Evolutionary conservation across 495 filamentous ascomycete species (phyloP), one percentile per base, ranked within the genome.

Genomic region (Penicillium cinerascens): DNA sequence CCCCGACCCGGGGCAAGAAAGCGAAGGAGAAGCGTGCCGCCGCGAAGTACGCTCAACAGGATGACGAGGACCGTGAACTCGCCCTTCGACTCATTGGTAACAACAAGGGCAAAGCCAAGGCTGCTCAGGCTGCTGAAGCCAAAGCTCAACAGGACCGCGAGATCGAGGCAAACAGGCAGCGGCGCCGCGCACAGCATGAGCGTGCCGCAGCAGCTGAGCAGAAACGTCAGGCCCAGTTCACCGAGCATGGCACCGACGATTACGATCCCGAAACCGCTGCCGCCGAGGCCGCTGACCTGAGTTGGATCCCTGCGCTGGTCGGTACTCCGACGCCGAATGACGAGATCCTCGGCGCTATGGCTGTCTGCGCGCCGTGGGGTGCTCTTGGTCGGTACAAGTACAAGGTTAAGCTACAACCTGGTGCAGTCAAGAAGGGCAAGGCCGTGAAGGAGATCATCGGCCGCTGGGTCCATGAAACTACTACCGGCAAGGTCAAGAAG

Each of bases 331-430:
- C 89, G 15, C 78, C 83, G 0, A 89, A 89, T 15, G 92, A 97
- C 59, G 87, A 92, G 69, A 84, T 97, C n/a, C 72, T 97, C 2
- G 89, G 89, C 37, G 89, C 84, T 5, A 80, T 97, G n/a, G 87
- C 91, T 0, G 77, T 97, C 5, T 97, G 92, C 66, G 93, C 89
- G 16, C 93, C 93, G 4, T 97, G 91, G 87, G 77, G 78, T 16
- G 88, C 93, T 1, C 75, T 98, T 54, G 69, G 70, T 9, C 81
- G 78, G 43, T 87, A 86, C 59, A 95, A 95, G 71, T 97, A 95
- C 73, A 88, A 90, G 63, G 87, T 82, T 17, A 98, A 97, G 75
- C 58, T 98, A 55, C 93, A 97, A 72, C 93, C 93, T 0, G 93
- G 93, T 2, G 60, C 82, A 2, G 79, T 84, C 59, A 98, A 98